A percentile compares a stretch with the other conserved stretches of the same genome.
phyloP scores from a whole-genome alignment of 2,329 filamentous ascomycete species.

The Chaetomiaceae sp. region DNA sequence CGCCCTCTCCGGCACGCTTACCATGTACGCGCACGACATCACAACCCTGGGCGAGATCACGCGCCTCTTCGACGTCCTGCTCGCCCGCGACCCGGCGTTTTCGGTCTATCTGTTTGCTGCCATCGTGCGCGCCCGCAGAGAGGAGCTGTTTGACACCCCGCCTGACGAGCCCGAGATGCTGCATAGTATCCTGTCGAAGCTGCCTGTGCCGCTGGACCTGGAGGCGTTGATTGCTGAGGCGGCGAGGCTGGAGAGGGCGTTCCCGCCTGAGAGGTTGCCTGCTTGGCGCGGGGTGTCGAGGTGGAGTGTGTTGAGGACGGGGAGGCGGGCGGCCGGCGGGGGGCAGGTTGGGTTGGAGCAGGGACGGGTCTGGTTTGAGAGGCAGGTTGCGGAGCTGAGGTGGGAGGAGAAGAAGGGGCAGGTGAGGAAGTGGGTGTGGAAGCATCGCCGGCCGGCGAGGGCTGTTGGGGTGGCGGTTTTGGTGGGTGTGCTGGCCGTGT shows the following conservation, averaged over 20 bases:
- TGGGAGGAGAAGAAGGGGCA: constrained; percentile 56
- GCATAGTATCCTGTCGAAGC: constrained; percentile 78
- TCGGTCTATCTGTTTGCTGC: constrained; percentile 88
- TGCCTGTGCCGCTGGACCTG: constrained; percentile 75
- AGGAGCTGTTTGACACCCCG: constrained; percentile 81
- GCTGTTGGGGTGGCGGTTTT: constrained; percentile 60
- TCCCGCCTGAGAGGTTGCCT: constrained; percentile 69
- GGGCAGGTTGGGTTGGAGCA: constrained; percentile 61
- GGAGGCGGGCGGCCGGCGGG: constrained; percentile 65
- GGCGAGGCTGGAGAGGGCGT: constrained; percentile 53
- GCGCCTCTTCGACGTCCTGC: constrained; percentile 84
- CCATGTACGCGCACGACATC: constrained; percentile 95
- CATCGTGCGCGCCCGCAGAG: constrained; percentile 73
- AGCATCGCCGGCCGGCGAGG: constrained; percentile 60
- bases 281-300: constrained; percentile 69
- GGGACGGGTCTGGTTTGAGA: constrained; percentile 62
- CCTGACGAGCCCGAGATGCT: constrained; percentile 86
- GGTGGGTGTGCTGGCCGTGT: constrained; percentile 64
- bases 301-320: constrained; percentile 79
- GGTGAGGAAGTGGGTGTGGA: constrained; percentile 49
- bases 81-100: constrained; percentile 83
- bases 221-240: constrained; percentile 70
- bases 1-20: constrained; percentile 86
- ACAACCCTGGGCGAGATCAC: constrained; percentile 84
- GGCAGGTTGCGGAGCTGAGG: constrained; percentile 67